Base-by-base conservation (phyloP, 192 early-diverging fungal genomes). In the Backusella macrospora region DNA sequence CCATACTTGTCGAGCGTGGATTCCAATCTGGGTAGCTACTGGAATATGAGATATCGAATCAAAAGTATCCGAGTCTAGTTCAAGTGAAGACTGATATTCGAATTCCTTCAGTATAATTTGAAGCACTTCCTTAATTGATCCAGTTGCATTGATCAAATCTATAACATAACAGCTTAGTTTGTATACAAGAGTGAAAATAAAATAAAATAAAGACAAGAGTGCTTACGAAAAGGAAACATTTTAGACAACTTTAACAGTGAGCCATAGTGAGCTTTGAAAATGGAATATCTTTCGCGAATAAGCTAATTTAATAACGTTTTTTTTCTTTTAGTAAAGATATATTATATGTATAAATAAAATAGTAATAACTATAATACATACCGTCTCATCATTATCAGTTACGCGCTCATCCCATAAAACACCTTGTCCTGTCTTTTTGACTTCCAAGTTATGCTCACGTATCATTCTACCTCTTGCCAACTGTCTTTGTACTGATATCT, bases 181-280 rank as follows among this genome's bases (percentile, higher is more conserved):
- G 21, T 6, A 39, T 40, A 62, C 38, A 14, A 63, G 26, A 29
- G 16, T 12, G 34, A 21, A 38, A 10, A 6, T 12, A 45, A 7
- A 48, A 34, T 55, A 4, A 12, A 12, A 26, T 12, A 59, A 18
- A 18, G n/a, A 26, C 18, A 26, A 13, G n/a, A 26, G 3, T 21
- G 76, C 86, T 84, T 85, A 86, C 86, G 86, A 72, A 88, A 88
- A 12, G 86, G 86, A 40, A 88, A 88, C 15, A 88, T 84, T 49
- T 88, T 86, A 65, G 81, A 83, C 6, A 88, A 69, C 39, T 83
- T 86, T 10, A 88, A 49, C 1, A 88, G 68, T 10, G 85, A 82
- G 0, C 85, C 84, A 78, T 86, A 88, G 55, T 88, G 86, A 44
- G 84, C 85, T 65, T 85, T 88, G 75, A 88, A 88, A 40, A 88